Base-by-base conservation (phyloP, 2,329 filamentous ascomycete genomes). In the Sodiomyces alkalinus region DNA sequence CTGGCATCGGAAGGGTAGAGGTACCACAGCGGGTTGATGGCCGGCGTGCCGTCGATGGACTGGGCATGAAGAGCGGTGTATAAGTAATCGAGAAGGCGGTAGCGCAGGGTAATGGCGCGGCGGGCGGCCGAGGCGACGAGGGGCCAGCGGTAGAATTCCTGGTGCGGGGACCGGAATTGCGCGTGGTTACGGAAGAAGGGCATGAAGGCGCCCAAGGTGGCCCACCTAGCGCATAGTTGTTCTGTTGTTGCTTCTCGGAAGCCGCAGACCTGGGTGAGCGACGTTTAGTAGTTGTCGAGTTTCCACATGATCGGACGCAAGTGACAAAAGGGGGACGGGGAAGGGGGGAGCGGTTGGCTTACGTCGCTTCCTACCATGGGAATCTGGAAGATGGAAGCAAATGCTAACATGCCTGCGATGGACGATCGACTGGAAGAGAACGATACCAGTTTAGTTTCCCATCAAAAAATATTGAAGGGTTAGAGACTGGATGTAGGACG, bases 171-270 rank as follows among this genome's bases (percentile, higher is more conserved):
- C 10, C 58, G 46, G 17, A 51, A 47, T 15, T 61, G 44, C 32
- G 73, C 72, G 51, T 81, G 76, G 48, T 80, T 80, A 38, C 76
- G 70, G 55, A 70, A 80, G 52, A 81, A 81, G 3, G 73, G 67
- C 27, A 64, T 63, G 56, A 80, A 80, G 9, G 75, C 75, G n/a
- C 74, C 75, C 0, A 81, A 60, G 17, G 65, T 55, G 2, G 72
- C 73, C 76, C 76, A 81, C 16, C 76, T 68, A 5, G 74, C 66
- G 45, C 76, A 81, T 2, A 80, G 61, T 22, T 65, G 56, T 42
- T 75, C 66, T 19, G 60, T 72, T 0, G 72, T 68, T 39, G 78
- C 65, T 10, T 58, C 63, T 8, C 60, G 74, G 42, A 79, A 92
- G 0, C 82, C 83, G 41, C 83, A 92, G 0, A 85, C 74, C 20